A percentile compares a stretch with the other conserved stretches of the same genome.
Conservation (phyloP, 345 rosid genomes). For the Moringa oleifera region DNA sequence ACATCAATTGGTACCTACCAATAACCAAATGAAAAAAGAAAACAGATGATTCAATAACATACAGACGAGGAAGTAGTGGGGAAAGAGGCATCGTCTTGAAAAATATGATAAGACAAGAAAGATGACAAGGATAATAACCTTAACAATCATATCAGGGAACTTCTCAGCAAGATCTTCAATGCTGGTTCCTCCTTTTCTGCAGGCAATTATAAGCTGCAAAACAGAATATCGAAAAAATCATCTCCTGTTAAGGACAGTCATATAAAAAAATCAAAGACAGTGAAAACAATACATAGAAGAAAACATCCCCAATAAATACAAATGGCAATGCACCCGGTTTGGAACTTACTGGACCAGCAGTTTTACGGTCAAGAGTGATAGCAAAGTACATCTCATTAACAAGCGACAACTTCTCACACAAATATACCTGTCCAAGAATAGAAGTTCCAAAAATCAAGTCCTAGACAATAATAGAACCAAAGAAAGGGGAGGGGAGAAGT, state of each 20-base stretch:
- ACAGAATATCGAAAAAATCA: neutral
- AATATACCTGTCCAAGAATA: conserved; percentile 61
- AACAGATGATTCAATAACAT: conserved; percentile 11
- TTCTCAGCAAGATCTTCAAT: conserved; percentile 99
- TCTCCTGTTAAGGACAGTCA: neutral
- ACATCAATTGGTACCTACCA: conserved; percentile 90
- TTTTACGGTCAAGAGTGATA: conserved; percentile 85
- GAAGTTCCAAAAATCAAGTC: neutral
- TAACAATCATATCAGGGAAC: conserved; percentile 91
- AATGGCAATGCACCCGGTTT: neutral
- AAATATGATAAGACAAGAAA: conserved; percentile 12
- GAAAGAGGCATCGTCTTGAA: conserved; percentile 6
- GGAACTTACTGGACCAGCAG: conserved; percentile 92
- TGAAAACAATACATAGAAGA: neutral
- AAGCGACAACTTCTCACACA: conserved; percentile 87
- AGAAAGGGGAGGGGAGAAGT: neutral
- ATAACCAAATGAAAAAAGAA: conserved; percentile 15
- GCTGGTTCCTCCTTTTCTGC: conserved; percentile 98
- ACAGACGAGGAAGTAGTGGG: neutral
- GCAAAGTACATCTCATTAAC: conserved; percentile 99
- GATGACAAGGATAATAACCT: conserved; percentile 38
- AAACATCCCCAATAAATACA: too few relatives aligned
- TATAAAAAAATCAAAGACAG: neutral
- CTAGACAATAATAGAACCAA: neutral
- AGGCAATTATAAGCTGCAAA: conserved; percentile 89